Conservation (phyloP, 2,329 filamentous ascomycete genomes). For the Fonsecaea nubica region DNA sequence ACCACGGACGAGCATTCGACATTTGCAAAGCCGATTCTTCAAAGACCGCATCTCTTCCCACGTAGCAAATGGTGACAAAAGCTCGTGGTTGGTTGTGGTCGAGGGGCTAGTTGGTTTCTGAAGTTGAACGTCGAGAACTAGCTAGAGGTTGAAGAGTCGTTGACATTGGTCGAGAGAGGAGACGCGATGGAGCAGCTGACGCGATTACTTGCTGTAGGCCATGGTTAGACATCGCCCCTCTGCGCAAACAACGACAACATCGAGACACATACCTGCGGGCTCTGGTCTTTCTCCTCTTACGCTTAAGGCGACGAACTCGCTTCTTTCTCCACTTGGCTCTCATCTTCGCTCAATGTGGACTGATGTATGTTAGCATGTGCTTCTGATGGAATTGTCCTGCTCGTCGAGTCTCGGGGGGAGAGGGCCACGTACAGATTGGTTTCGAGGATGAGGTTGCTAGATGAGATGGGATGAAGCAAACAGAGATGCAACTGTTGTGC, state of each 20-base stretch:
- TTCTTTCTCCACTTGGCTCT: slow-evolving; percentile 99
- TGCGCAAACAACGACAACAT: not conserved
- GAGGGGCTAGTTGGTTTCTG: slow-evolving; percentile 24
- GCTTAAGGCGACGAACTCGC: slow-evolving; percentile 97
- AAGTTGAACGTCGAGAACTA: slow-evolving; percentile 25
- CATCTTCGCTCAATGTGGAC: slow-evolving; percentile 53
- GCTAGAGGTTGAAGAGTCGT: slow-evolving; percentile 32
- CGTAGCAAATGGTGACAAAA: slow-evolving; percentile 29
- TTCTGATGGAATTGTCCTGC: not conserved
- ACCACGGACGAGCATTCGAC: slow-evolving; percentile 15
- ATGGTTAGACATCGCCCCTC: slow-evolving; percentile 45
- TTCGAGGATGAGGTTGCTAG: slow-evolving; percentile 36
- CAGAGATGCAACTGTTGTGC: slow-evolving; percentile 19
- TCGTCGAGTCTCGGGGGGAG: not conserved
- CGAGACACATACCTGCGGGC: slow-evolving; percentile 84
- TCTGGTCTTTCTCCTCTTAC: slow-evolving; percentile 99
- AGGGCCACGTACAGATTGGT: slow-evolving; percentile 24
- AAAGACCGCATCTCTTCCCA: slow-evolving; percentile 20
- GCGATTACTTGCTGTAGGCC: slow-evolving; percentile 68
- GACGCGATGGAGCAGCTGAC: slow-evolving; percentile 64
- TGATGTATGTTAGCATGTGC: slow-evolving; percentile 22
- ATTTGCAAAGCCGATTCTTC: slow-evolving; percentile 39
- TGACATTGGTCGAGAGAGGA: slow-evolving; percentile 44
- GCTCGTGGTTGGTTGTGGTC: slow-evolving; percentile 26
- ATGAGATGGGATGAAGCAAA: slow-evolving; percentile 29